Conservation (phyloP, 2,329 filamentous ascomycete genomes). For the Exophiala sp. region DNA sequence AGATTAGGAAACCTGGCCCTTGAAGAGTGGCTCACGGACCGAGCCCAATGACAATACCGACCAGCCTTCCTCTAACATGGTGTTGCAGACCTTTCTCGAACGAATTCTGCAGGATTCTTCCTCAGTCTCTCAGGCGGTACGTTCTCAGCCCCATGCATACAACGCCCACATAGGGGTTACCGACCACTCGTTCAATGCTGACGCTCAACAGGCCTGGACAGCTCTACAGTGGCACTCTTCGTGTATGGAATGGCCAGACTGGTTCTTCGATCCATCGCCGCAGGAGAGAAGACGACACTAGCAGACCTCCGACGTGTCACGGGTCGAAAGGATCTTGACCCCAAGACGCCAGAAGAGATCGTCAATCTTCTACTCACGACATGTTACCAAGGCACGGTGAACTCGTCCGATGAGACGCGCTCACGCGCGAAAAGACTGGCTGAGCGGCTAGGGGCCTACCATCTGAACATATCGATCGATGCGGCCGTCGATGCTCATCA, state of each 20-base stretch:
- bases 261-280: constrained; percentile 34
- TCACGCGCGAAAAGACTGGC: constrained; percentile 57
- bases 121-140: constrained; percentile 34
- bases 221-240: constrained; percentile 34
- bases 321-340: constrained; percentile 30
- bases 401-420: constrained; percentile 62
- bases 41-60: too few species aligned
- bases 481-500: constrained; percentile 45
- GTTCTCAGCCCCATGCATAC: too few species aligned
- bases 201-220: constrained; percentile 34
- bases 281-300: constrained; percentile 33
- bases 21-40: too few species aligned
- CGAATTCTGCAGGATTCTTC: constrained; percentile 36
- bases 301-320: constrained; percentile 30
- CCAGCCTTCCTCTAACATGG: too few species aligned
- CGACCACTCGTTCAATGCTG: too few species aligned
- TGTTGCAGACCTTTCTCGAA: constrained; percentile 31
- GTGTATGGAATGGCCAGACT: constrained; percentile 39
- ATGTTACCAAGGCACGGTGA: constrained; percentile 64
- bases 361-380: constrained; percentile 57
- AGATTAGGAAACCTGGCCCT: too few species aligned
- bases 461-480: constrained; percentile 70
- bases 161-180: too few species aligned
- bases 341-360: constrained; percentile 55
- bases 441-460: constrained; percentile 49